Base-by-base conservation (phyloP, 805 yeast genomes). In the Lachancea lanzarotensis region DNA sequence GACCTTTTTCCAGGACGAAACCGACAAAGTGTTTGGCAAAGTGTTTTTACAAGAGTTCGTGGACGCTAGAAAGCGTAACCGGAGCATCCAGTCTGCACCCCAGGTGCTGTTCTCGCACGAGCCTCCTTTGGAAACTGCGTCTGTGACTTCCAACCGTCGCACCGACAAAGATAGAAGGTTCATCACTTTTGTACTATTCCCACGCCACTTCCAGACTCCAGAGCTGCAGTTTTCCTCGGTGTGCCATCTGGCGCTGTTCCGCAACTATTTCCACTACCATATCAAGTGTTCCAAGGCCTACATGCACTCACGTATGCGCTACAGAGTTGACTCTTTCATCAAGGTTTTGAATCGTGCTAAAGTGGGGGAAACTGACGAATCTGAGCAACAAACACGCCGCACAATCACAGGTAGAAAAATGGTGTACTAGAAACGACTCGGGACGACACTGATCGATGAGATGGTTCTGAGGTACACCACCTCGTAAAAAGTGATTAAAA, bases 281-380 rank as follows among this genome's bases (percentile, higher is more conserved):
- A 93, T 93, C 72, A 93, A 93, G 70, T 91, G 97, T 67, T 89
- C 96, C 49, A 93, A 93, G 74, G 98, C 98, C 30, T 93, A 86
- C 69, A 81, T 93, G 82, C 99, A 93, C 68, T 88, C 96, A 42
- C 82, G 99, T 74, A 93, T 93, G 99, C 81, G 99, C 67, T 87
- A 74, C 68, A 79, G 98, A 59, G 98, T 93, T 19, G 82, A 84
- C 55, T 93, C 95, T 58, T 93, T 90, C 72, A 78, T 90, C 62
- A 93, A 93, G 74, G 91, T 93, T 27, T 79, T 93, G 69, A 93
- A 93, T 71, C 78, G 99, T 62, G 98, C 98, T 26, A 89, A 90
- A 68, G 91, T 96, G 22, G 99, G 93, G 58, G 84, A 79, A 47
- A 84, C 84, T 47, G 84, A 79, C 46, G 89, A 62, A 8, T 6